These are phyloP conservation scores for Glycine soja DNA, from an alignment of 306 rosid species.

Conservation along the genomic window DNA sequence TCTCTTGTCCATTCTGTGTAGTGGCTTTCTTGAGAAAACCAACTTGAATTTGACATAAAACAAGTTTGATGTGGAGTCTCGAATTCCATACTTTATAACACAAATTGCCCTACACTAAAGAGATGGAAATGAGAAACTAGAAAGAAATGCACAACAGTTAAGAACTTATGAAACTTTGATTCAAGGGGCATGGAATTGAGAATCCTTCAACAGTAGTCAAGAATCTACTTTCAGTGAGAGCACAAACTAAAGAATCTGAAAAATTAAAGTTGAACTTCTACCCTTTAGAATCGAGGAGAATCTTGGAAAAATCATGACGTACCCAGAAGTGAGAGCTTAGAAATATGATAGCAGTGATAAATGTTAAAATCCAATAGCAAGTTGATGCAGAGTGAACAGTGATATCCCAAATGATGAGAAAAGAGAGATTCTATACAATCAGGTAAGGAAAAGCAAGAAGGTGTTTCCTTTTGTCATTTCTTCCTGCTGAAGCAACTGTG, in stretches of 20 bases:
- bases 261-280: constrained; percentile 45
- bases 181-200: constrained; percentile 50
- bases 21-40: constrained; percentile 50
- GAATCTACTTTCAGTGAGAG: constrained; percentile 57
- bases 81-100: constrained; percentile 55
- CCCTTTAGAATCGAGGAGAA: constrained; percentile 63
- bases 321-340: constrained; percentile 9
- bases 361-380: constrained; percentile 11
- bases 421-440: constrained; percentile 24
- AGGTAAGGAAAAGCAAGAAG: constrained; percentile 50
- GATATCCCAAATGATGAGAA: constrained; percentile 9
- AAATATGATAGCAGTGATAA: constrained; percentile 9
- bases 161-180: constrained; percentile 19
- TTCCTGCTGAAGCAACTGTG: constrained; percentile 50
- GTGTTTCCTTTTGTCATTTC: constrained; percentile 48
- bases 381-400: constrained; percentile 35
- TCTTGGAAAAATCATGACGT: constrained; percentile 42
- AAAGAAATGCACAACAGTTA: constrained; percentile 8
- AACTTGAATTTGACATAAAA: constrained; percentile 48
- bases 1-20: constrained; percentile 71
- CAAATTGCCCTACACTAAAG: neutral
- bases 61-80: constrained; percentile 55
- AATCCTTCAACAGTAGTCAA: constrained; percentile 60
- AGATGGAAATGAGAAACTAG: constrained; percentile 14
- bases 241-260: constrained; percentile 56